phyloP scores from a whole-genome alignment of 345 rosid species.

The Eucalyptus tenuipes region DNA sequence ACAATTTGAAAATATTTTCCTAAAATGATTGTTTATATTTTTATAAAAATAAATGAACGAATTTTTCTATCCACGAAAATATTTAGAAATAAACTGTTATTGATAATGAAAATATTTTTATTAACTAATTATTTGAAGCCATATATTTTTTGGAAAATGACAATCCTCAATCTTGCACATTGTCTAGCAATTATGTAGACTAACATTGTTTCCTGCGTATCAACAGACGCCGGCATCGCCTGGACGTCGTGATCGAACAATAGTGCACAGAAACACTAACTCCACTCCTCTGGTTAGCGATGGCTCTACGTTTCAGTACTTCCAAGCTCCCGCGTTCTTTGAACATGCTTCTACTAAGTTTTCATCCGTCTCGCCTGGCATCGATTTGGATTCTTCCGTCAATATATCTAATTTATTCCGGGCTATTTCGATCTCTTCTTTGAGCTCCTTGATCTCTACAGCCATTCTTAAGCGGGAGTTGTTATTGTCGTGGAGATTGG shows the following conservation, averaged over 20 bases:
- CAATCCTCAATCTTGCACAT: not conserved
- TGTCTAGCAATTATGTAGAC: not conserved
- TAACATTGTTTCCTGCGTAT: not conserved
- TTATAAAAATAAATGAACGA: no score
- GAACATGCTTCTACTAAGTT: not conserved
- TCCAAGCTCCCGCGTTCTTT: not conserved
- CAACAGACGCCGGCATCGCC: not conserved
- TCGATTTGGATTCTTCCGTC: not conserved
- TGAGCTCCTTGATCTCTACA: not conserved
- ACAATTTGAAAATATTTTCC: no score
- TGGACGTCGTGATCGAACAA: not conserved
- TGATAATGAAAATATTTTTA: no score
- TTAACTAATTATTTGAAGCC: no score
- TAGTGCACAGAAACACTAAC: not conserved
- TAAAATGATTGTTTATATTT: fast-evolving
- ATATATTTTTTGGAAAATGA: no score
- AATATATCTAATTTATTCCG: not conserved
- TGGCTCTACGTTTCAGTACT: not conserved
- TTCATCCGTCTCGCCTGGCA: not conserved
- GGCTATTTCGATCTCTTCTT: not conserved
- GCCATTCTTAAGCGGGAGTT: not conserved
- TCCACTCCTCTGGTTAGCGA: not conserved
- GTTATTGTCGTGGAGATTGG: not conserved
- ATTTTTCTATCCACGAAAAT: no score
- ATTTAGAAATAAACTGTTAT: no score